Percentiles rank a stretch among this genome's conserved stretches.
These are phyloP conservation scores for Buxus sempervirens DNA, from an alignment of 164 flowering plant genomes.

Conservation along the genomic window DNA sequence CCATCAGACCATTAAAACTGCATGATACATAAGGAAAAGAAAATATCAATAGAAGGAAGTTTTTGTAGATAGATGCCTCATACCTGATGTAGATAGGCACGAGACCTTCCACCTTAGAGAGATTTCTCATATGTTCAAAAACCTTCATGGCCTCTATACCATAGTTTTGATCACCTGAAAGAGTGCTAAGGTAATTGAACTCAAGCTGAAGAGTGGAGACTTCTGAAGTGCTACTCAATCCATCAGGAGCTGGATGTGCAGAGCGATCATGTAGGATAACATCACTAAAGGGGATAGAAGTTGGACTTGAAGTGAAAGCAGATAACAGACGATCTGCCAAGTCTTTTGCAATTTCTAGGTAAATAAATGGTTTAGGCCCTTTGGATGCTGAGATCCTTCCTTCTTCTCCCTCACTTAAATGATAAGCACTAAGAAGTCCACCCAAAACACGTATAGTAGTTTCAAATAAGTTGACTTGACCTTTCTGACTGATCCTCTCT, in stretches of 20 bases:
- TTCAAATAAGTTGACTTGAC: slow-evolving; percentile 94
- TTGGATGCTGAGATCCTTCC: slow-evolving; percentile 30
- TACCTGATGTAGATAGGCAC: slow-evolving; percentile 97
- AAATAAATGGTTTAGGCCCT: slow-evolving; percentile 73
- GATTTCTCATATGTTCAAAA: slow-evolving; percentile 70
- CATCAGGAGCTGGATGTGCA: slow-evolving; percentile 92
- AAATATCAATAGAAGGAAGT: neutral
- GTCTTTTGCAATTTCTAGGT: slow-evolving; percentile 66
- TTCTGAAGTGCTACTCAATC: slow-evolving; percentile 90
- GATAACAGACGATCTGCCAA: slow-evolving; percentile 79
- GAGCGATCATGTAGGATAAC: slow-evolving; percentile 71
- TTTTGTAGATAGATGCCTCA: slow-evolving; percentile 2
- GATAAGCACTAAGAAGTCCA: slow-evolving; percentile 96
- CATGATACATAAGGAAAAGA: neutral
- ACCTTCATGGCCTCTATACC: slow-evolving; percentile 84
- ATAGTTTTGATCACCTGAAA: slow-evolving; percentile 86
- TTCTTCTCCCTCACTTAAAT: slow-evolving; percentile 69
- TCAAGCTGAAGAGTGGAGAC: slow-evolving; percentile 94
- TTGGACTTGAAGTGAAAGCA: slow-evolving; percentile 93
- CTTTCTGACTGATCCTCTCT: slow-evolving; percentile 63
- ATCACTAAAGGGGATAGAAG: slow-evolving; percentile 86
- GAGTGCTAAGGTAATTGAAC: slow-evolving; percentile 79
- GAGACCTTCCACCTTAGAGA: slow-evolving; percentile 88
- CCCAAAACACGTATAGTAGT: slow-evolving; percentile 96
- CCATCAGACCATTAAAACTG: no score